phyloP scores from a whole-genome alignment of 164 flowering plant species.

The Euptelea pleiosperma region DNA sequence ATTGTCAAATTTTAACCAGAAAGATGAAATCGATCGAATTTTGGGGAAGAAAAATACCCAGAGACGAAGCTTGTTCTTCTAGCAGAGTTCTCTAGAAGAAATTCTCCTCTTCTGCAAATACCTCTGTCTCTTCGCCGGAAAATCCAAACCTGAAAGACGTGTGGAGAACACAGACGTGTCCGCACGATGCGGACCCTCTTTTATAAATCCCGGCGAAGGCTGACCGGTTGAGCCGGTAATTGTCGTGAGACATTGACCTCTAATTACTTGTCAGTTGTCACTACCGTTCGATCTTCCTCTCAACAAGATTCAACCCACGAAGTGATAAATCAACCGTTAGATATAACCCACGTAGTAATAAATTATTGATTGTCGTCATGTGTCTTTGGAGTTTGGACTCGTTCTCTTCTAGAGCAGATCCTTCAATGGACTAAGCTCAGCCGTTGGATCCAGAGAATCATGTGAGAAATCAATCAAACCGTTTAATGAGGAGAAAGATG shows the following conservation, averaged over 20 bases:
- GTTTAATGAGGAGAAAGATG: too few relatives aligned
- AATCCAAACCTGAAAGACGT: neutral
- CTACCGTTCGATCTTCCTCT: neutral
- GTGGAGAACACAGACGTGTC: neutral
- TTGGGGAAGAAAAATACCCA: neutral
- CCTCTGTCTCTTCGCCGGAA: neutral
- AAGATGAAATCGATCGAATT: too few relatives aligned
- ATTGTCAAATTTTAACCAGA: neutral
- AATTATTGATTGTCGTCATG: neutral
- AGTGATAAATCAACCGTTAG: too few relatives aligned
- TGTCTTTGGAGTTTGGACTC: too few relatives aligned
- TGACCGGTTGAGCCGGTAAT: neutral
- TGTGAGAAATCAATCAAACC: too few relatives aligned
- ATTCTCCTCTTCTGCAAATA: neutral
- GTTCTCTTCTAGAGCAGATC: too few relatives aligned
- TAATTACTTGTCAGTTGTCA: too few relatives aligned
- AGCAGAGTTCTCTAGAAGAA: neutral
- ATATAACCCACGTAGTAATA: neutral
- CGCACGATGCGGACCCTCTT: neutral
- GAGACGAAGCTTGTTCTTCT: too few relatives aligned
- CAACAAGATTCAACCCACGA: neutral
- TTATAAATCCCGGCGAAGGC: neutral
- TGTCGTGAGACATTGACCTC: too few relatives aligned
- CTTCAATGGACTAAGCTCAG: too few relatives aligned
- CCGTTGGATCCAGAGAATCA: too few relatives aligned